Evolutionary conservation across 176 grass and related monocot genomes (phyloP), one percentile per base, ranked within the genome.

Genomic region (Panicum miliaceum): DNA sequence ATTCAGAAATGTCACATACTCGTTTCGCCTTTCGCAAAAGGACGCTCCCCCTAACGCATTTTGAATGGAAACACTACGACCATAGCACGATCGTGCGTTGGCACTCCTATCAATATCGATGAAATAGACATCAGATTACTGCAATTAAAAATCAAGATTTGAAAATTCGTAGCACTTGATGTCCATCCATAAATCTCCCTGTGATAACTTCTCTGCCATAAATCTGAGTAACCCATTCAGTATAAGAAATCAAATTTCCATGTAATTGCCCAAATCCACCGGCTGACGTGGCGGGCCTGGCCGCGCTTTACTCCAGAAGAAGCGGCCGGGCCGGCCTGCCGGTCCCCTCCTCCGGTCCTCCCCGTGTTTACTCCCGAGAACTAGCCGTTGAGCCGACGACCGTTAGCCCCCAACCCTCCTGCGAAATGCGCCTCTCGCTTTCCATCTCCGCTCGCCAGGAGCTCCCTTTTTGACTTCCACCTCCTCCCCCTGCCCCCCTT

Each of bases 381-480:
- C 18, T 92, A 92, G 86, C 90, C 90, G 90, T 92, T 92, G 82
- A 3, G 38, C 20, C 29, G 69, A 20, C 75, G 82, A 86, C 86
- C 90, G 90, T 82, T 91, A 54, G 58, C 46, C 3, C 23, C 3
- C 23, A 27, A 5, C n/a, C 38, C 68, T 42, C 18, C 60, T 48
- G 16, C 59, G 43, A 73, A 52, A 41, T 80, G 68, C 50, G 89
- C 41, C 41, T 9, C 63, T 22, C 47, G 19, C 51, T 77, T 85
- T 88, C 77, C 29, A 32, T 32, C 42, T 45, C 50, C 59, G 18
- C 56, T 58, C 14, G 59, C 34, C 58, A 25, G 1, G 53, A 59
- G 67, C 71, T 37, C 75, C 43, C 45, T 8, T 62, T 75, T 91
- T 82, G 80, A 85, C 68, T 65, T 64, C 26, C 64, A 0, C 34